These are phyloP conservation scores for Debaryomyces subglobosus DNA, from an alignment of 1,139 yeast species.

Conservation along the genomic window DNA sequence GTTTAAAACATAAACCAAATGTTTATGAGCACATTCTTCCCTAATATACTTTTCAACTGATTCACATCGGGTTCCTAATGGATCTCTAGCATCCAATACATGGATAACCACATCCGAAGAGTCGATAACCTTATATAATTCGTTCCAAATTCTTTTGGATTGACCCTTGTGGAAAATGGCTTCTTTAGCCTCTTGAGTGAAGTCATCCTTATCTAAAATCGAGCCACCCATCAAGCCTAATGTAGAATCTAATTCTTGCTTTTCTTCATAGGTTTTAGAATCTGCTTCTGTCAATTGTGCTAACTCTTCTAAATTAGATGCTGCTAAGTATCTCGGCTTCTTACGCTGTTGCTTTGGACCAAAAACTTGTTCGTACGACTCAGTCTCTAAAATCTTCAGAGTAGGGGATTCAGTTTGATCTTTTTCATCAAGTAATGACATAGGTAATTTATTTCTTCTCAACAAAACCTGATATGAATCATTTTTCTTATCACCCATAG, in stretches of 20 bases:
- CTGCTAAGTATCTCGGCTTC: slow-evolving; percentile 76
- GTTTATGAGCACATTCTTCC: slow-evolving; percentile 96
- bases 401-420: slow-evolving; percentile 74
- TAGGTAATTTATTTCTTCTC: slow-evolving; percentile 89
- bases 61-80: slow-evolving; percentile 91
- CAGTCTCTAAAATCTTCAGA: slow-evolving; percentile 84
- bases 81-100: slow-evolving; percentile 96
- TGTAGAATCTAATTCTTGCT: slow-evolving; percentile 72
- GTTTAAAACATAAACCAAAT: slow-evolving; percentile 89
- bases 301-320: slow-evolving; percentile 78
- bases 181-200: slow-evolving; percentile 89
- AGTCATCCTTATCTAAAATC: slow-evolving; percentile 71
- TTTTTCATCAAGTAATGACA: slow-evolving; percentile 90
- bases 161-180: slow-evolving; percentile 96
- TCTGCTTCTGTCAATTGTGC: slow-evolving; percentile 65
- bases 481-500: slow-evolving; percentile 82
- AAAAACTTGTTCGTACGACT: slow-evolving; percentile 77
- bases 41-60: slow-evolving; percentile 90
- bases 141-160: slow-evolving; percentile 98
- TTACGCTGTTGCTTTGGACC: slow-evolving; percentile 96
- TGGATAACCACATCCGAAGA: slow-evolving; percentile 96
- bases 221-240: slow-evolving; percentile 77
- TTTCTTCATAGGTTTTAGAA: slow-evolving; percentile 66
- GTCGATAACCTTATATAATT: slow-evolving; percentile 92
- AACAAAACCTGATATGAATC: slow-evolving; percentile 88